Evolutionary conservation across 345 rosid genomes (phyloP).

Genomic region (Linum tenue): DNA sequence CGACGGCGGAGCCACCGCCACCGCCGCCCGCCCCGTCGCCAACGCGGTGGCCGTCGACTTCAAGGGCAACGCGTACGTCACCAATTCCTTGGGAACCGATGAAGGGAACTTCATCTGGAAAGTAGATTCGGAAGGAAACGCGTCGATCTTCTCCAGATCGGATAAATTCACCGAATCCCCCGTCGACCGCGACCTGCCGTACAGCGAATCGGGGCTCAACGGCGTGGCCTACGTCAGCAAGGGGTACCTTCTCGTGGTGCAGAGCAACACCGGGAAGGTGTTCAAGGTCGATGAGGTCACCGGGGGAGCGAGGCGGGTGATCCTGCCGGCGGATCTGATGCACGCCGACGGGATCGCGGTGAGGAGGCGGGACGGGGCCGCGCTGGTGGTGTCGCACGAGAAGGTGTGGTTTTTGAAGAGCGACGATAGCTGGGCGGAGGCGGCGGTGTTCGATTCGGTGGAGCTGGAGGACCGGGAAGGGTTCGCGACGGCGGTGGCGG

Average conservation of each 20-base stretch:
- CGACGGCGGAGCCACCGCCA: conserved; percentile 7
- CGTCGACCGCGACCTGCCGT: conserved; percentile 24
- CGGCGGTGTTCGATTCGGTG: conserved; percentile 54
- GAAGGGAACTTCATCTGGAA: conserved; percentile 76
- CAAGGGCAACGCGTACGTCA: conserved; percentile 74
- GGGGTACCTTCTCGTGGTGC: conserved; percentile 69
- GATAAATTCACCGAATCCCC: conserved; percentile 38
- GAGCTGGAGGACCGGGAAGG: conserved; percentile 47
- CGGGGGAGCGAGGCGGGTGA: conserved; percentile 52
- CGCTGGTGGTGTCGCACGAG: conserved; percentile 47
- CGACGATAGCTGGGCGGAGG: conserved; percentile 64
- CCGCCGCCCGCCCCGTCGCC: conserved; percentile 28
- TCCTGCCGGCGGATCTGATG: conserved; percentile 36
- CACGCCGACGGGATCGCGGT: conserved; percentile 58
- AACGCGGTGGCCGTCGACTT: conserved; percentile 70
- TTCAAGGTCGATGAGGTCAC: conserved; percentile 63
- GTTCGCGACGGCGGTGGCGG: conserved; percentile 45
- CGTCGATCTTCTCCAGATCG: conserved; percentile 61
- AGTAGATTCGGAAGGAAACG: conserved; percentile 49
- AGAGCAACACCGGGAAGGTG: conserved; percentile 77
- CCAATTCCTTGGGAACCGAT: conserved; percentile 34
- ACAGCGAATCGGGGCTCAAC: conserved; percentile 51
- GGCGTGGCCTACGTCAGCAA: conserved; percentile 72
- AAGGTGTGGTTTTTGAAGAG: conserved; percentile 69
- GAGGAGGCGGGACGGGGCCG: conserved; percentile 47